Conservation (phyloP, 2,329 filamentous ascomycete species). For the Lecanicillium sp. region DNA sequence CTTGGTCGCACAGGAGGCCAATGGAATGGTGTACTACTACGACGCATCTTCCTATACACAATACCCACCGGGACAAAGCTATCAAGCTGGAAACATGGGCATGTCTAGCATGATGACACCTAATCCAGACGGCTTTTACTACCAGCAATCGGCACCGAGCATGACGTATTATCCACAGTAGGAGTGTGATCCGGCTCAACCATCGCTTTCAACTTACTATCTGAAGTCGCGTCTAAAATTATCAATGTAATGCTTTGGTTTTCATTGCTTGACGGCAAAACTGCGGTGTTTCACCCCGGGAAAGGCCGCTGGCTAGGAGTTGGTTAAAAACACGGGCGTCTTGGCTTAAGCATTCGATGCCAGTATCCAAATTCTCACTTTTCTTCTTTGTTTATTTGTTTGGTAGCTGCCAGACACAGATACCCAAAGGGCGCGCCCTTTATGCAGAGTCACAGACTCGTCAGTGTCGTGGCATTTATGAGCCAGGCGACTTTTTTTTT, state of each 20-base stretch:
- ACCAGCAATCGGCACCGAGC: slow-evolving; percentile 43
- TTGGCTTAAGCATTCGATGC: not conserved
- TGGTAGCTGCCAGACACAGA: no score
- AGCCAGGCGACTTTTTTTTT: not conserved
- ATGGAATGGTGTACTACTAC: slow-evolving; percentile 95
- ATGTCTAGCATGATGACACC: slow-evolving; percentile 77
- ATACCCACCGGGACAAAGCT: slow-evolving; percentile 43
- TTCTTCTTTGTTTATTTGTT: slow-evolving; percentile 6
- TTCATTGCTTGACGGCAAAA: not conserved
- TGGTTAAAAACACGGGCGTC: slow-evolving; percentile 8
- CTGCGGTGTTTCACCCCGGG: slow-evolving; percentile 2
- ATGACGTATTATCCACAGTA: slow-evolving; percentile 57
- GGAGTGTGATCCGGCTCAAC: slow-evolving; percentile 17
- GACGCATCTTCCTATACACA: slow-evolving; percentile 50
- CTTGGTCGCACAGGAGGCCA: slow-evolving; percentile 74
- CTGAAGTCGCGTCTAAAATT: not conserved
- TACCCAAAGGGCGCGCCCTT: no score
- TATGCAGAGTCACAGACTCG: no score
- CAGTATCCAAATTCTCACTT: slow-evolving; percentile 3
- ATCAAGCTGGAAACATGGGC: slow-evolving; percentile 50
- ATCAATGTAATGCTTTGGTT: not conserved
- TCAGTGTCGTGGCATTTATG: no score
- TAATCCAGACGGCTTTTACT: slow-evolving; percentile 63
- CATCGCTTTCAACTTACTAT: not conserved
- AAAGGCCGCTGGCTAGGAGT: slow-evolving; percentile 7